phyloP scores from a whole-genome alignment of 1,284 basidiomycete species.

The Uromyces viciae-fabae region DNA sequence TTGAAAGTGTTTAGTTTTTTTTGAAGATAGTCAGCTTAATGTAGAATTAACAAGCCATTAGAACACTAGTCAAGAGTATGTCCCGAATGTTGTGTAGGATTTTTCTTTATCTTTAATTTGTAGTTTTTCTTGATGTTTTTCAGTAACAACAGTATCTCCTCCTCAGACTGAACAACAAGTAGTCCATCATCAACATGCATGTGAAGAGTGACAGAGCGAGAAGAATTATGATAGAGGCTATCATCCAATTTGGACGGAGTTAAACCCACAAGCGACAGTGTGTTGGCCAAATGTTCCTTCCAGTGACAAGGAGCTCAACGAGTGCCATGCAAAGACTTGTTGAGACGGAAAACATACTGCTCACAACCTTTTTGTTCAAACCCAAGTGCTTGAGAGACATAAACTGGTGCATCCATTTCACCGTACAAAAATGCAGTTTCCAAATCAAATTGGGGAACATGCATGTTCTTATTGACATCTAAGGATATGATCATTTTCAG shows the following conservation, averaged over 20 bases:
- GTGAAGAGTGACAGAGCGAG: not conserved
- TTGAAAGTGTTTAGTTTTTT: not conserved
- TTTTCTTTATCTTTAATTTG: constrained; percentile 1
- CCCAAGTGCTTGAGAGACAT: constrained; percentile 54
- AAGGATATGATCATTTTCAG: constrained; percentile 2
- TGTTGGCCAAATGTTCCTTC: not conserved
- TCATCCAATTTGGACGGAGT: not conserved
- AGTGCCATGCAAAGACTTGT: constrained; percentile 10
- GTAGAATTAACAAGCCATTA: not conserved
- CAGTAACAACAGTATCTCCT: not conserved
- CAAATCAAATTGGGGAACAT: constrained; percentile 5
- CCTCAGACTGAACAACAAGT: not conserved
- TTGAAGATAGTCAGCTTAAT: not conserved
- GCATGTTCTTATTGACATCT: not conserved
- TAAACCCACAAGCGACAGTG: not conserved
- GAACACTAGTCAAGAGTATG: not conserved
- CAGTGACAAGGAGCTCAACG: not conserved
- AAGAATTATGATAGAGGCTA: not conserved
- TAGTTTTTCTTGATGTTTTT: not conserved
- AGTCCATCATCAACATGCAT: not conserved
- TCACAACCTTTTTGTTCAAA: too few species aligned
- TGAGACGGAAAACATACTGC: too few species aligned
- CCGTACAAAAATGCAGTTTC: constrained; percentile 19
- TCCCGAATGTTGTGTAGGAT: not conserved
- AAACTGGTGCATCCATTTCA: constrained; percentile 52